Conservation (phyloP, 257 asterid genomes). For the Solanum virginianum region DNA sequence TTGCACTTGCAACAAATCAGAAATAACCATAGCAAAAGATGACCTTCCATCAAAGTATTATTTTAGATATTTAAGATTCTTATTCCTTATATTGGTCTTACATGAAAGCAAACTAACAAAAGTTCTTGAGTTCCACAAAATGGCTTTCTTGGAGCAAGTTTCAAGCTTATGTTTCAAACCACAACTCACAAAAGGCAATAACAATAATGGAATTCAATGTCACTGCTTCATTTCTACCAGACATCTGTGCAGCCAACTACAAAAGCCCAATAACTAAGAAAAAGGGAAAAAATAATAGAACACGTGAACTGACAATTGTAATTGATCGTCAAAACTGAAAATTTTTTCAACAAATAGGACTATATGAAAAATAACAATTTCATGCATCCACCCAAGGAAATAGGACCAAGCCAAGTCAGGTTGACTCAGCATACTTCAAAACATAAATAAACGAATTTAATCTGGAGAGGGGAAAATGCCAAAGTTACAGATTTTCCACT, state of each 20-base stretch:
- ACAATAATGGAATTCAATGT: not conserved
- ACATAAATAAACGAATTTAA: not conserved
- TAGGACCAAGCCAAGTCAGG: not conserved
- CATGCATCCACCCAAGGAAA: not conserved
- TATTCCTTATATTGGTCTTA: not conserved
- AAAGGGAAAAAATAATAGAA: not conserved
- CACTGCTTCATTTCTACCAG: not conserved
- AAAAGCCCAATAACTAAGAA: not conserved
- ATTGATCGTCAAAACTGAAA: not conserved
- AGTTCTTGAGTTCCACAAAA: not conserved
- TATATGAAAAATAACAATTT: not conserved
- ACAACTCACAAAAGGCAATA: not conserved
- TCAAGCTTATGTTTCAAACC: not conserved
- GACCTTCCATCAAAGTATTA: not conserved
- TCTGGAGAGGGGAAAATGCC: not conserved
- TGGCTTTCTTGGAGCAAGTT: not conserved
- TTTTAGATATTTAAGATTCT: not conserved
- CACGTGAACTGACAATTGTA: not conserved
- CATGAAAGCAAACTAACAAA: not conserved
- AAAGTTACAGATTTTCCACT: not conserved
- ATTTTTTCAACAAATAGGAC: not conserved
- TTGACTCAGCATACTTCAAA: not conserved
- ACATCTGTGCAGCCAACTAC: not conserved
- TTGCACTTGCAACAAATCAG: not conserved
- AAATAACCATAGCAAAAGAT: not conserved